These are phyloP conservation scores for Quercus tomentella DNA, from an alignment of 331 rosid species.

Conservation along the genomic window DNA sequence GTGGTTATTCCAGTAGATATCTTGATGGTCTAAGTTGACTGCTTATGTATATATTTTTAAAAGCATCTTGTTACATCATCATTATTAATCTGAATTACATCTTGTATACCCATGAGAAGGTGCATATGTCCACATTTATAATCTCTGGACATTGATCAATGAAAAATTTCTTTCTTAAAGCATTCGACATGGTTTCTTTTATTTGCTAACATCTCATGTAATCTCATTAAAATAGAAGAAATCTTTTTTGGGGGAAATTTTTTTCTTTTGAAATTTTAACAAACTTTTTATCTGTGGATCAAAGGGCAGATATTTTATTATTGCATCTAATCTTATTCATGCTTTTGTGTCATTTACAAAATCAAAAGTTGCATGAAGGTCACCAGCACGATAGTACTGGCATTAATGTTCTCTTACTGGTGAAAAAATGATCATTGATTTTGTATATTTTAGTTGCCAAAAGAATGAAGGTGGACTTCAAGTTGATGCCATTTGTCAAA, in stretches of 20 bases:
- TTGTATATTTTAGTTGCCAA: background rate
- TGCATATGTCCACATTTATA: background rate
- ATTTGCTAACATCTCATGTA: background rate
- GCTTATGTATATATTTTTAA: background rate
- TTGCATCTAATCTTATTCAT: background rate
- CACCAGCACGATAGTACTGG: background rate
- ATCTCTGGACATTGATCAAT: background rate
- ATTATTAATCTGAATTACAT: background rate
- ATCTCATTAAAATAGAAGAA: background rate
- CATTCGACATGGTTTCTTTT: background rate
- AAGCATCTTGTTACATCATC: too few species aligned
- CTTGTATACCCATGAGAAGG: background rate
- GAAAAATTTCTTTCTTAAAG: background rate
- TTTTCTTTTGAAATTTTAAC: background rate
- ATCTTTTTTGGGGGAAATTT: background rate
- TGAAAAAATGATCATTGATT: background rate
- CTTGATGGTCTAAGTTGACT: background rate
- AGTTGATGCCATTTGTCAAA: background rate
- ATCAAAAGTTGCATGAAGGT: background rate
- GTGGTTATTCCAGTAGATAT: conserved; percentile 20
- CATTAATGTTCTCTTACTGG: background rate
- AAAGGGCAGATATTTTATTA: background rate
- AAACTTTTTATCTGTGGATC: background rate
- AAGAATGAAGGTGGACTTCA: background rate
- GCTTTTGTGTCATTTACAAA: background rate